Percentiles rank a stretch among this genome's conserved stretches.
Conservation (phyloP, 140 eudicot species). For the Erigeron philadelphicus region DNA sequence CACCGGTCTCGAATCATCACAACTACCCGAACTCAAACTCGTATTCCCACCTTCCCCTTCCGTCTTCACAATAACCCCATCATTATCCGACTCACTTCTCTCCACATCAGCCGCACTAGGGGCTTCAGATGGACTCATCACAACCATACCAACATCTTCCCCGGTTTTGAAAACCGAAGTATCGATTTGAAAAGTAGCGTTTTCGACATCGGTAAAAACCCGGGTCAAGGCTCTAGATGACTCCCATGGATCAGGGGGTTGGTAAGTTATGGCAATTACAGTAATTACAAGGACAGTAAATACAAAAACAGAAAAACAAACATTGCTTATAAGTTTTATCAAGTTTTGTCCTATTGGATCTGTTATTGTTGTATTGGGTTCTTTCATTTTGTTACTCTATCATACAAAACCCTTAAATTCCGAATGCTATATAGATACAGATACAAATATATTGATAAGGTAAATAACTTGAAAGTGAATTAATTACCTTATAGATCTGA, state of each 20-base stretch:
- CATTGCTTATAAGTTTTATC: slow-evolving; percentile 83
- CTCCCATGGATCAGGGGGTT: slow-evolving; percentile 99
- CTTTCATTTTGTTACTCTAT: slow-evolving; percentile 72
- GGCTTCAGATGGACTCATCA: slow-evolving; percentile 31
- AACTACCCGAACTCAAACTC: slow-evolving; percentile 35
- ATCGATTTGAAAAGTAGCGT: slow-evolving; percentile 79
- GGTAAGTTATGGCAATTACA: slow-evolving; percentile 87
- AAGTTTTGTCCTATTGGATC: slow-evolving; percentile 92
- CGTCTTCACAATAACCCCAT: slow-evolving; percentile 40
- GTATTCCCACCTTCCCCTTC: slow-evolving; percentile 37
- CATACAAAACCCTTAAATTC: slow-evolving; percentile 23
- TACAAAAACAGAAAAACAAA: slow-evolving; percentile 90
- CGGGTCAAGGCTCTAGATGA: slow-evolving; percentile 78
- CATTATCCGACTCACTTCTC: slow-evolving; percentile 51
- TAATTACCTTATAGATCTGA: too few relatives aligned
- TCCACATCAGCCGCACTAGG: slow-evolving; percentile 37
- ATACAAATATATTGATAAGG: too few relatives aligned
- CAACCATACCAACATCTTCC: slow-evolving; percentile 52
- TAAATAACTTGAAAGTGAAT: too few relatives aligned
- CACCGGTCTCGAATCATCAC: slow-evolving; percentile 45
- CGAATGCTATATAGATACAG: slow-evolving; percentile 1
- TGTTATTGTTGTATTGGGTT: slow-evolving; percentile 38
- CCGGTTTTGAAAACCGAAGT: slow-evolving; percentile 76
- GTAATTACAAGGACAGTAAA: slow-evolving; percentile 74
- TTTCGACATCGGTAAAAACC: slow-evolving; percentile 69